phyloP scores from a whole-genome alignment of 305 asterid genomes.

The Fraxinus latifolia region DNA sequence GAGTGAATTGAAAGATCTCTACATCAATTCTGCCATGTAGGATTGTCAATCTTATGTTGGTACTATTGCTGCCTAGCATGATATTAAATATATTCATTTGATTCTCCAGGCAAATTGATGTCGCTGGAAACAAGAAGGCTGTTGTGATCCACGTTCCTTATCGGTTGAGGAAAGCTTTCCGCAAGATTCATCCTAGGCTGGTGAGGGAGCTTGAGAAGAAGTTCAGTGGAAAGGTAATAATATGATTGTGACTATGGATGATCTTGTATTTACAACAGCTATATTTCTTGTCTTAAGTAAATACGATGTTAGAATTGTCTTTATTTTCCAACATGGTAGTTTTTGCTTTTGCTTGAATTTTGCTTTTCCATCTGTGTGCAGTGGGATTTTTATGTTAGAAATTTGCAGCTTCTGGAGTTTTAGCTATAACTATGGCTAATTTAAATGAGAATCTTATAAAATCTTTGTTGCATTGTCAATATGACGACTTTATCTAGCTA shows the following conservation, averaged over 20 bases:
- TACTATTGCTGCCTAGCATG: not conserved
- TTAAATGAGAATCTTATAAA: no score
- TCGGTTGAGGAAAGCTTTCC: slow-evolving; percentile 73
- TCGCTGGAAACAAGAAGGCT: slow-evolving; percentile 74
- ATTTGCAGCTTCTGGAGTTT: no score
- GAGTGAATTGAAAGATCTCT: slow-evolving; percentile 78
- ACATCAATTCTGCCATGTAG: slow-evolving; percentile 73
- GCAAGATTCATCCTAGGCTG: slow-evolving; percentile 73
- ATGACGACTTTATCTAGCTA: no score
- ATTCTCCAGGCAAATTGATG: slow-evolving; percentile 57
- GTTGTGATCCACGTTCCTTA: slow-evolving; percentile 81
- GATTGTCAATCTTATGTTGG: not conserved
- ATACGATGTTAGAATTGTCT: not conserved
- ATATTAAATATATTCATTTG: not conserved
- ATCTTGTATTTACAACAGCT: not conserved
- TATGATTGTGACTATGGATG: not conserved
- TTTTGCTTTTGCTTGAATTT: not conserved
- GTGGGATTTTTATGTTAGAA: not conserved
- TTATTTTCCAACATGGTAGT: not conserved
- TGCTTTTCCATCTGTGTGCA: not conserved
- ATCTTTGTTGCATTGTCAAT: no score
- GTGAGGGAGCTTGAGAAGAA: slow-evolving; percentile 87
- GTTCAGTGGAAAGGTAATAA: slow-evolving; percentile 77
- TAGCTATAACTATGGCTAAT: no score
- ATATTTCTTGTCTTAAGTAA: not conserved